Evolutionary conservation across 2,329 filamentous ascomycete genomes (phyloP).

Genomic region (Cytospora leucostoma): DNA sequence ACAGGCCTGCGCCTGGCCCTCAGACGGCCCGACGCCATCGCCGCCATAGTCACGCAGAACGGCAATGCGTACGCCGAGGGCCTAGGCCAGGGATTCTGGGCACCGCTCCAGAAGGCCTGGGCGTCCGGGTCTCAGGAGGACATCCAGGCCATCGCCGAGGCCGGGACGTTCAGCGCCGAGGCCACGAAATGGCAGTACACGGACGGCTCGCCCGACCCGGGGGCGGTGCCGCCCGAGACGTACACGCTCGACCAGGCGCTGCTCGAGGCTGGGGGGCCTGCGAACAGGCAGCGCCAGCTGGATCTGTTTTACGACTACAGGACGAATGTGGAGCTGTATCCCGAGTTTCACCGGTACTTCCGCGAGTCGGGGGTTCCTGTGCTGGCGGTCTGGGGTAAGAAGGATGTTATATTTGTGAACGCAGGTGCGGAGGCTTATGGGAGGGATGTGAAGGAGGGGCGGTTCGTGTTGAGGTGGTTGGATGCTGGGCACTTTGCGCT

Average conservation of each 20-base stretch:
- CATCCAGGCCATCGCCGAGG: constrained; percentile 39
- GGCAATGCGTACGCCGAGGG: constrained; percentile 63
- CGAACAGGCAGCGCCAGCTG: constrained; percentile 55
- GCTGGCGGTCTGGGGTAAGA: constrained; percentile 60
- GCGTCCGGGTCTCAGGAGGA: constrained; percentile 37
- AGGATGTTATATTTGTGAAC: constrained; percentile 53
- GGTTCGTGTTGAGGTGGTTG: constrained; percentile 51
- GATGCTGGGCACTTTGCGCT: constrained; percentile 60
- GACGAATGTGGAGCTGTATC: constrained; percentile 56
- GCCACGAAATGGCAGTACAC: constrained; percentile 49
- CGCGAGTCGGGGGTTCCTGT: constrained; percentile 52
- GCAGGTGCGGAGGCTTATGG: constrained; percentile 56
- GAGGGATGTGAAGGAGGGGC: constrained; percentile 44
- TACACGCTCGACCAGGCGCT: constrained; percentile 56
- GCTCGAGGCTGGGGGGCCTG: constrained; percentile 45
- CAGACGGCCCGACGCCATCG: constrained; percentile 47
- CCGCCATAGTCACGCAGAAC: constrained; percentile 59
- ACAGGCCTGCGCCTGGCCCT: constrained; percentile 56
- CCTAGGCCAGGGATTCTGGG: constrained; percentile 52
- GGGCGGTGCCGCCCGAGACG: constrained; percentile 45
- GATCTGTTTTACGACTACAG: constrained; percentile 60
- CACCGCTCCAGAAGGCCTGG: constrained; percentile 50
- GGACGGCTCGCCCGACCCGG: constrained; percentile 40
- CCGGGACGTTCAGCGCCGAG: constrained; percentile 41
- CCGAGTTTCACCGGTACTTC: constrained; percentile 57